These are phyloP conservation scores for Aspergillus spinulosporus DNA, from an alignment of 2,329 filamentous ascomycete genomes.

Conservation along the genomic window DNA sequence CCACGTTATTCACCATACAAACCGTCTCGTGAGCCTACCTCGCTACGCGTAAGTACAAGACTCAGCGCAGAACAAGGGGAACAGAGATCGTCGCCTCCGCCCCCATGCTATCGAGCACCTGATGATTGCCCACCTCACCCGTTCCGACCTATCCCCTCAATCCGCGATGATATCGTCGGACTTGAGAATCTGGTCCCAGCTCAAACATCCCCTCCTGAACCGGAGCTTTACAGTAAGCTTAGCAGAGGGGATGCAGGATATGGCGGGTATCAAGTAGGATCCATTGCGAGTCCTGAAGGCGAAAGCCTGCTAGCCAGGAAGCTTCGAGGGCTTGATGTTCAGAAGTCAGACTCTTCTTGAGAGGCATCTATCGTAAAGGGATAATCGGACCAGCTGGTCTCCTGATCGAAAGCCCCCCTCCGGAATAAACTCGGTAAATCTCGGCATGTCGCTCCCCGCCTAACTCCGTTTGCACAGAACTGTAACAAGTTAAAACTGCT, in stretches of 20 bases:
- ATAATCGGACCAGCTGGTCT: background rate
- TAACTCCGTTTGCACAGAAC: background rate
- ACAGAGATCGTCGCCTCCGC: slow-evolving; percentile 42
- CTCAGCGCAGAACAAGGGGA: slow-evolving; percentile 62
- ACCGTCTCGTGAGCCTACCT: slow-evolving; percentile 51
- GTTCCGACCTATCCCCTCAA: slow-evolving; percentile 22
- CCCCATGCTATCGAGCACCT: background rate
- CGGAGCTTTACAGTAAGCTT: slow-evolving; percentile 64
- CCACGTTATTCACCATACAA: slow-evolving; percentile 86
- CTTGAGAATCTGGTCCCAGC: slow-evolving; percentile 20
- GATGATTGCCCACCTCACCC: slow-evolving; percentile 18
- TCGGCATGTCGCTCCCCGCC: background rate
- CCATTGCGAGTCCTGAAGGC: slow-evolving; percentile 47
- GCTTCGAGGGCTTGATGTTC: slow-evolving; percentile 62
- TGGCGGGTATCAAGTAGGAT: slow-evolving; percentile 56
- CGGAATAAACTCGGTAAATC: slow-evolving; percentile 7
- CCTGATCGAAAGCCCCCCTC: background rate
- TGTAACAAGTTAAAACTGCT: slow-evolving; percentile 1
- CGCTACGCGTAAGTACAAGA: slow-evolving; percentile 48
- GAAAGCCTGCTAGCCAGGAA: slow-evolving; percentile 71
- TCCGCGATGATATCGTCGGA: slow-evolving; percentile 27
- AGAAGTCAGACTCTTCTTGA: slow-evolving; percentile 26
- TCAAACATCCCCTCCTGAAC: slow-evolving; percentile 34
- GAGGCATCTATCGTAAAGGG: background rate
- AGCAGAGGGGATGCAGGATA: slow-evolving; percentile 65